These are phyloP conservation scores for Taxawa tesnikishii DNA, from an alignment of 2,329 filamentous ascomycete species.

Conservation along the genomic window DNA sequence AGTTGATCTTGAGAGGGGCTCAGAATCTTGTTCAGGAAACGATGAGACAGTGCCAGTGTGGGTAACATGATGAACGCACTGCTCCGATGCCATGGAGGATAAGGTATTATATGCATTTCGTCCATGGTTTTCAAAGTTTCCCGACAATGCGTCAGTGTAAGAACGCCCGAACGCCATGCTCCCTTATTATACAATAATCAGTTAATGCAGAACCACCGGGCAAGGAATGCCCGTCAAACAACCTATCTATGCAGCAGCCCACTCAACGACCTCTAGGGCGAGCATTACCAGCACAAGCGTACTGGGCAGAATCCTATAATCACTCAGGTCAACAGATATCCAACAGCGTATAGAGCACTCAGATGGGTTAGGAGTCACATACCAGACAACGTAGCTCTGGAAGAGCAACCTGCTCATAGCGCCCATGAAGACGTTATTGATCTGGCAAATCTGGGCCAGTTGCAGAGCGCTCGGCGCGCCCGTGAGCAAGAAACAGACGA, in stretches of 20 bases:
- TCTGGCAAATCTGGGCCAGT: conserved; percentile 94
- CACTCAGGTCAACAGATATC: conserved; percentile 5
- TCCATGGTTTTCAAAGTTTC: too few relatives aligned
- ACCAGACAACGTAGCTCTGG: conserved; percentile 95
- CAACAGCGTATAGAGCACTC: not conserved
- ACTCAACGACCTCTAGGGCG: conserved; percentile 84
- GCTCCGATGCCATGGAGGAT: too few relatives aligned
- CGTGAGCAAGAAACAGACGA: conserved; percentile 92
- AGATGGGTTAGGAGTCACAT: conserved; percentile 25
- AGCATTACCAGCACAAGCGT: conserved; percentile 84
- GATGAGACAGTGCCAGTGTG: too few relatives aligned
- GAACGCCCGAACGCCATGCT: too few relatives aligned
- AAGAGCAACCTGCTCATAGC: conserved; percentile 90
- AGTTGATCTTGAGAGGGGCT: too few relatives aligned
- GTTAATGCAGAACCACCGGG: too few relatives aligned
- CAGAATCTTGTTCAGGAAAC: too few relatives aligned
- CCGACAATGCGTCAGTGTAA: too few relatives aligned
- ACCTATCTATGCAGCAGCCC: conserved; percentile 49
- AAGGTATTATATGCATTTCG: too few relatives aligned
- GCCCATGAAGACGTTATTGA: conserved; percentile 90
- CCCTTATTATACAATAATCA: too few relatives aligned
- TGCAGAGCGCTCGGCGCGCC: conserved; percentile 90
- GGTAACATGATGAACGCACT: too few relatives aligned
- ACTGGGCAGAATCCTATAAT: conserved; percentile 74
- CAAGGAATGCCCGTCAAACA: too few relatives aligned